These are phyloP conservation scores for Lipomyces orientalis DNA, from an alignment of 805 yeast species.

Conservation along the genomic window DNA sequence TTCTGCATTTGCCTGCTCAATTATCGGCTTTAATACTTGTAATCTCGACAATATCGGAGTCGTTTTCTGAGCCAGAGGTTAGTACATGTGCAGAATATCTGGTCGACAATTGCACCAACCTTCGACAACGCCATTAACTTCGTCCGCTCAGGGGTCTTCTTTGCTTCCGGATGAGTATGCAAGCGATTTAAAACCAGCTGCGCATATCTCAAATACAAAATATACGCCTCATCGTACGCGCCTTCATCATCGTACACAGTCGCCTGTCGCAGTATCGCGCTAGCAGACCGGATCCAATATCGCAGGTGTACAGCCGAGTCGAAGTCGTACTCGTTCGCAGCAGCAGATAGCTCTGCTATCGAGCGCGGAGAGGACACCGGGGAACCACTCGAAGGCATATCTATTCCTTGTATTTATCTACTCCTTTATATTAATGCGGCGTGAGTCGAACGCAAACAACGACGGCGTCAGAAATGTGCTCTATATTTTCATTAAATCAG, in stretches of 20 bases:
- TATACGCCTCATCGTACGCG: constrained; percentile 57
- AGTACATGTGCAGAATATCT: neutral
- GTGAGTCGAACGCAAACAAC: neutral
- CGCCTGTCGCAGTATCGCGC: constrained; percentile 56
- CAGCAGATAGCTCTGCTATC: constrained; percentile 21
- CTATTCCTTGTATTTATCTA: neutral
- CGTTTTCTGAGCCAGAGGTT: constrained; percentile 6
- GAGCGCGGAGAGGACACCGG: constrained; percentile 15
- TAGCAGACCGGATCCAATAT: constrained; percentile 62
- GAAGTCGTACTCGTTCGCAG: constrained; percentile 60
- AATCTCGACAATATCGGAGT: constrained; percentile 22
- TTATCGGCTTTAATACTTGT: constrained; percentile 33
- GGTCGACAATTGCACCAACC: constrained; percentile 21
- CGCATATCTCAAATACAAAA: constrained; percentile 62
- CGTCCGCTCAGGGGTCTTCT: constrained; percentile 35
- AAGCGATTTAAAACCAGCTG: constrained; percentile 60
- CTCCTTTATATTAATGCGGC: neutral
- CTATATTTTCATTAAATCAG: neutral
- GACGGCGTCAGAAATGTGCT: neutral
- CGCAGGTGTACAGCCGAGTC: constrained; percentile 56
- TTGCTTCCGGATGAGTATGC: constrained; percentile 54
- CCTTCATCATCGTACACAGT: constrained; percentile 52
- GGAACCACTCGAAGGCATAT: neutral
- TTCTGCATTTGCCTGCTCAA: constrained; percentile 34
- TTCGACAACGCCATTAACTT: constrained; percentile 17